These are phyloP conservation scores for Phytophthora palmivora DNA, from an alignment of 352 stramenopile species.

Conservation along the genomic window DNA sequence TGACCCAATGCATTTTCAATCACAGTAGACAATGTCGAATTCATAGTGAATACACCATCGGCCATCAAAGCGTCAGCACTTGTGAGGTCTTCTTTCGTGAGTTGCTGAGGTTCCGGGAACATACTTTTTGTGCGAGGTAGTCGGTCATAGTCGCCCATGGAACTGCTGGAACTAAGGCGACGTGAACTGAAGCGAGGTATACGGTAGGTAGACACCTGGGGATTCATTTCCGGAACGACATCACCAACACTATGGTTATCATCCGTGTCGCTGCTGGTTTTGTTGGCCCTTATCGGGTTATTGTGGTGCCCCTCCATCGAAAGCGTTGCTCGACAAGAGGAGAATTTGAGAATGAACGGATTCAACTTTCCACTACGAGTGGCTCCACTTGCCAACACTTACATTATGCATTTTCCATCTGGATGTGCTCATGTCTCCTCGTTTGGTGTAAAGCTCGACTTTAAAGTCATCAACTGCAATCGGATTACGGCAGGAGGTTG, in stretches of 20 bases:
- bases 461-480: too few relatives aligned
- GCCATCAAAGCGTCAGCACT: slow-evolving; percentile 63
- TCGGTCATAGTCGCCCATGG: slow-evolving; percentile 20
- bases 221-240: slow-evolving; percentile 21
- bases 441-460: too few relatives aligned
- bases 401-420: too few relatives aligned
- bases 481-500: too few relatives aligned
- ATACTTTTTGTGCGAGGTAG: slow-evolving; percentile 36
- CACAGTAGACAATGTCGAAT: slow-evolving; percentile 51
- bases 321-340: slow-evolving; percentile 13
- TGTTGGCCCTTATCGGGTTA: slow-evolving; percentile 1
- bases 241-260: slow-evolving; percentile 24
- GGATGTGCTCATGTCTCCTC: too few relatives aligned
- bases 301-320: slow-evolving; percentile 22
- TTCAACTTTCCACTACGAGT: too few relatives aligned
- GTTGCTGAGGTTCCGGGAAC: slow-evolving; percentile 35
- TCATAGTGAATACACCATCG: slow-evolving; percentile 57
- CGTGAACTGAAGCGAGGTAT: slow-evolving; percentile 42
- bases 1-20: slow-evolving; percentile 54
- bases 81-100: slow-evolving; percentile 42
- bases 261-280: slow-evolving; percentile 14
- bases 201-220: slow-evolving; percentile 28
- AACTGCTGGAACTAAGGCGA: slow-evolving; percentile 30
- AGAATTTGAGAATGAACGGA: slow-evolving; percentile 25
- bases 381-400: too few relatives aligned